Evolutionary conservation across 140 eudicot species (phyloP).

Genomic region (Flaveria floridana): DNA sequence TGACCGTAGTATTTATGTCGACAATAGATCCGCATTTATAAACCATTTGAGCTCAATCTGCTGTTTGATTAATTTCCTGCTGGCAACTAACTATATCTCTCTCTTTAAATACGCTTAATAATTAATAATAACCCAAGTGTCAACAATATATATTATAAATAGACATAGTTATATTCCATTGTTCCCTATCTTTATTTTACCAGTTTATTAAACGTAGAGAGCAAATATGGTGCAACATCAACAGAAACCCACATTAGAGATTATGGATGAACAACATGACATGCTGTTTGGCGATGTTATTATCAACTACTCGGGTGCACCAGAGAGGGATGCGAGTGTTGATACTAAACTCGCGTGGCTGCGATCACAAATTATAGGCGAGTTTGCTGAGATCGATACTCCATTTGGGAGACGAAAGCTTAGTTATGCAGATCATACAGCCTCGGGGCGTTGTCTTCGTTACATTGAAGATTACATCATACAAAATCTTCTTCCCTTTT

Average conservation of each 20-base stretch:
- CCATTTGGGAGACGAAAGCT: slow-evolving; percentile 70
- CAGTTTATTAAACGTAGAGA: too few relatives aligned
- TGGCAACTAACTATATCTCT: too few relatives aligned
- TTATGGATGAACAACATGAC: background rate
- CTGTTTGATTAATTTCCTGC: too few relatives aligned
- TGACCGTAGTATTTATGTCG: too few relatives aligned
- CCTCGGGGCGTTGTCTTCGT: slow-evolving; percentile 58
- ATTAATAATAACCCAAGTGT: too few relatives aligned
- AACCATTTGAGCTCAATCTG: too few relatives aligned
- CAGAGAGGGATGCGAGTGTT: slow-evolving; percentile 1
- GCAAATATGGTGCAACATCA: background rate
- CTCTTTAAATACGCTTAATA: too few relatives aligned
- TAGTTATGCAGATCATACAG: slow-evolving; percentile 73
- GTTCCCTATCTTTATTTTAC: too few relatives aligned
- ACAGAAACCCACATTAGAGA: background rate
- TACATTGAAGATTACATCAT: slow-evolving; percentile 57
- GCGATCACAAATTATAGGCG: slow-evolving; percentile 61
- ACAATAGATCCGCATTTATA: too few relatives aligned
- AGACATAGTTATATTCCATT: too few relatives aligned
- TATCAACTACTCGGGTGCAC: slow-evolving; percentile 12
- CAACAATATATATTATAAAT: too few relatives aligned
- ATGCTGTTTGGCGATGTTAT: slow-evolving; percentile 5
- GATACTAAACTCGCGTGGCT: slow-evolving; percentile 59
- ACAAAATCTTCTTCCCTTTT: slow-evolving; percentile 51
- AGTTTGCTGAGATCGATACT: slow-evolving; percentile 39